These are phyloP conservation scores for Fusarium sp. DNA, from an alignment of 2,329 filamentous ascomycete genomes.

Conservation along the genomic window DNA sequence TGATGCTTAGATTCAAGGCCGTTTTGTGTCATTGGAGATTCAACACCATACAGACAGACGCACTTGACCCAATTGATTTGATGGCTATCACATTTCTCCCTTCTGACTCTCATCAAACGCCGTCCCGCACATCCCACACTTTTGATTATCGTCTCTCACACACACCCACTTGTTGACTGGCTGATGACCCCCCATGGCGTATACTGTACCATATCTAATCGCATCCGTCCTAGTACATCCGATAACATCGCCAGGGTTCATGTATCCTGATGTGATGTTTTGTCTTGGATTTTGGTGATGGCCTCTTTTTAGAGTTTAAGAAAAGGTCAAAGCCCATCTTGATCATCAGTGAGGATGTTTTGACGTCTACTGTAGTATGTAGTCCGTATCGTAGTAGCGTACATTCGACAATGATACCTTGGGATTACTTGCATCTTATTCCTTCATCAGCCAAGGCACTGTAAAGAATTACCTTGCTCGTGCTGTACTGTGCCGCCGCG, in stretches of 20 bases:
- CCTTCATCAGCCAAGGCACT: conserved; percentile 5
- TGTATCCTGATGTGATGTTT: conserved; percentile 1
- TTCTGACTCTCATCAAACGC: conserved; percentile 4
- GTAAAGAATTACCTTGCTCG: background rate
- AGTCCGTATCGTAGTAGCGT: background rate
- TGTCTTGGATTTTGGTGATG: conserved; percentile 3
- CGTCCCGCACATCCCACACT: conserved; percentile 32
- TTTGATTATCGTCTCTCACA: conserved; percentile 13
- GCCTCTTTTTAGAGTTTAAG: conserved; percentile 11
- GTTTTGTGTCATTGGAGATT: conserved; percentile 12
- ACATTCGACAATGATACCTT: conserved; percentile 19
- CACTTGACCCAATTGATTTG: too few species aligned
- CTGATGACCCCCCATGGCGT: conserved; percentile 23
- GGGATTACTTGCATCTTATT: conserved; percentile 27
- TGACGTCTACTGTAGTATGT: background rate
- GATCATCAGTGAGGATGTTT: background rate
- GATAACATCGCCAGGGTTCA: conserved; percentile 28
- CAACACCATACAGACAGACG: background rate
- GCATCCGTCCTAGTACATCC: conserved; percentile 17
- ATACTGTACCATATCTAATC: conserved; percentile 27
- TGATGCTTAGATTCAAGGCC: background rate
- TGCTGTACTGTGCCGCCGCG: conserved; percentile 29
- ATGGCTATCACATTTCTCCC: conserved; percentile 13
- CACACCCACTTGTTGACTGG: conserved; percentile 2
- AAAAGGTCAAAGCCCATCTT: background rate